phyloP scores from a whole-genome alignment of 805 yeast species.

The Brettanomyces sp. region DNA sequence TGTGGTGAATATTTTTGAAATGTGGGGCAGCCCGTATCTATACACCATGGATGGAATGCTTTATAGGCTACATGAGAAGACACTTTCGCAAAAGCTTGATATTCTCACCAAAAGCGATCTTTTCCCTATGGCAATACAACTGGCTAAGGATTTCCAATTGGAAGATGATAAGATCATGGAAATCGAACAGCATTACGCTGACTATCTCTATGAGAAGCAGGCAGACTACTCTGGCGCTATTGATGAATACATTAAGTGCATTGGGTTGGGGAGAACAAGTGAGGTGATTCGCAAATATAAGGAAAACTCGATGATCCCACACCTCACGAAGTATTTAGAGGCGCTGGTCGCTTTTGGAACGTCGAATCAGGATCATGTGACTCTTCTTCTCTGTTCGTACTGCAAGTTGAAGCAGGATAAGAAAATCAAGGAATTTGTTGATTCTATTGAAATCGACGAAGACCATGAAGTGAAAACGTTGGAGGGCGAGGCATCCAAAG shows the following conservation, averaged over 20 bases:
- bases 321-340: constrained; percentile 55
- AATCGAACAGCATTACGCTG: constrained; percentile 57
- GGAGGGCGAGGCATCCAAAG: constrained; percentile 22
- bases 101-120: constrained; percentile 61
- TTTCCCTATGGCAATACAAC: constrained; percentile 59
- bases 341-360: constrained; percentile 43
- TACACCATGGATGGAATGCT: constrained; percentile 71
- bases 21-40: constrained; percentile 50
- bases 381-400: constrained; percentile 67
- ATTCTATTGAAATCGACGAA: constrained; percentile 24
- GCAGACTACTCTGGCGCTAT: constrained; percentile 64
- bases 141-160: constrained; percentile 35
- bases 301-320: constrained; percentile 62
- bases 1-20: constrained; percentile 46
- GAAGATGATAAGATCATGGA: constrained; percentile 23
- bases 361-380: constrained; percentile 74
- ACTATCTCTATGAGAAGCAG: constrained; percentile 49
- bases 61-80: constrained; percentile 57
- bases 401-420: constrained; percentile 62
- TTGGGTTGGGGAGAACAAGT: constrained; percentile 48
- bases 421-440: constrained; percentile 49
- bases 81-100: constrained; percentile 57
- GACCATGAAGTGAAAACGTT: constrained; percentile 27
- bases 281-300: constrained; percentile 72
- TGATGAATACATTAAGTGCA: constrained; percentile 52